phyloP scores from a whole-genome alignment of 2,329 filamentous ascomycete genomes.

The Celoporthe dispersa region DNA sequence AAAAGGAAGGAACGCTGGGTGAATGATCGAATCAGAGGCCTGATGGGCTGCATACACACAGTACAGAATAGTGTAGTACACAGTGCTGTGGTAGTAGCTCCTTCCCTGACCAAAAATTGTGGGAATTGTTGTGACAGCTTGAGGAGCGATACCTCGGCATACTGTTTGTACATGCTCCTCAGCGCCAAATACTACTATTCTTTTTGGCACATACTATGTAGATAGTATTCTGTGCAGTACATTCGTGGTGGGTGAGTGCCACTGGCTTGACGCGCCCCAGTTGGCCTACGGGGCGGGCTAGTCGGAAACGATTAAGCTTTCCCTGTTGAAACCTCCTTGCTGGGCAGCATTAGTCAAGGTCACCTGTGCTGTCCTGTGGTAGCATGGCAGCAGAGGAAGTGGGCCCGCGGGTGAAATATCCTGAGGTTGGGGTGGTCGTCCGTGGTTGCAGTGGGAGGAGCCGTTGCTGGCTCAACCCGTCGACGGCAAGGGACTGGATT shows the following conservation, averaged over 20 bases:
- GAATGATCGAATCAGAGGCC: slow-evolving; percentile 34
- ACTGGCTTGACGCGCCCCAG: slow-evolving; percentile 1
- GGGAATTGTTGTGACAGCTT: neutral
- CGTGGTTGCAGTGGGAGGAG: slow-evolving; percentile 15
- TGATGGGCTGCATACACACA: slow-evolving; percentile 28
- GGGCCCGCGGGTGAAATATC: slow-evolving; percentile 6
- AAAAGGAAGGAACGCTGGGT: slow-evolving; percentile 2
- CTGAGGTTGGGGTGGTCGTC: slow-evolving; percentile 5
- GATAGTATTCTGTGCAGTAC: too few species aligned
- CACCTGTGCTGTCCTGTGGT: neutral
- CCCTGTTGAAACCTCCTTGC: slow-evolving; percentile 30
- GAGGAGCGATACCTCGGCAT: slow-evolving; percentile 17
- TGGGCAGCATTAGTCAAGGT: slow-evolving; percentile 6
- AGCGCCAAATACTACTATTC: too few species aligned
- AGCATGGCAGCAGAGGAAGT: neutral
- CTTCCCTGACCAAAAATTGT: slow-evolving; percentile 19
- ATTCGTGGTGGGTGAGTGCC: neutral
- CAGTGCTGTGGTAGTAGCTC: neutral
- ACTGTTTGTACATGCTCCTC: neutral
- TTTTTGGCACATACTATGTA: too few species aligned
- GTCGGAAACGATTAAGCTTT: slow-evolving; percentile 17
- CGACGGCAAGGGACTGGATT: slow-evolving; percentile 1
- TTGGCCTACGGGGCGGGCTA: slow-evolving; percentile 6
- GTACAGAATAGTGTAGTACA: too few species aligned
- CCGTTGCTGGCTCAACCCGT: slow-evolving; percentile 11